phyloP scores from a whole-genome alignment of 441 rosid genomes.

The Capsella rubella region DNA sequence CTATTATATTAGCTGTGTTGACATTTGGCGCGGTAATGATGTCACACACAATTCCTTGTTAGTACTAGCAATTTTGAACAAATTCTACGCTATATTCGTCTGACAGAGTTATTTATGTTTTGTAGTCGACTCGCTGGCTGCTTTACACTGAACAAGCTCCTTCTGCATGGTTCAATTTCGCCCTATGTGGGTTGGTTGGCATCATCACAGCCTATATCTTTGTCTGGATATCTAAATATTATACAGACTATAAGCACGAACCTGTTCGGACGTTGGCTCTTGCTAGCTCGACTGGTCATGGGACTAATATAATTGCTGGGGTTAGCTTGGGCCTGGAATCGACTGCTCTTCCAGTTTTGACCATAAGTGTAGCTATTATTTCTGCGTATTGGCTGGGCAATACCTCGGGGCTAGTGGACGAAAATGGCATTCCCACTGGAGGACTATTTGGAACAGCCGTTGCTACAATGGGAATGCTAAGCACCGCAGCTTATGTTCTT shows the following conservation, averaged over 20 bases:
- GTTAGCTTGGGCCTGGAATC: slow-evolving; percentile 99
- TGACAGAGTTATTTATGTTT: slow-evolving; percentile 41
- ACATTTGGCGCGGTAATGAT: slow-evolving; percentile 85
- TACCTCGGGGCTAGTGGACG: slow-evolving; percentile 93
- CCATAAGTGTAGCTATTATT: slow-evolving; percentile 79
- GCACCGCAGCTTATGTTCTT: slow-evolving; percentile 97
- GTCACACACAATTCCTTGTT: slow-evolving; percentile 33
- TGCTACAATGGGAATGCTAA: slow-evolving; percentile 99
- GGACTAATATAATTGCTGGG: slow-evolving; percentile 98
- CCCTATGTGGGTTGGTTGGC: slow-evolving; percentile 94
- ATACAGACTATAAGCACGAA: slow-evolving; percentile 97
- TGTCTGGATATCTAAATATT: slow-evolving; percentile 95
- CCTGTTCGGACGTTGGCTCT: slow-evolving; percentile 95
- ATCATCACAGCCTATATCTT: slow-evolving; percentile 91
- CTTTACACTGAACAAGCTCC: slow-evolving; percentile 97
- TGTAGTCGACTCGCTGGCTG: slow-evolving; percentile 97
- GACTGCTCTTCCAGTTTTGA: slow-evolving; percentile 97
- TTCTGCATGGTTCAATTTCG: slow-evolving; percentile 95
- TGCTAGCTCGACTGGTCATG: slow-evolving; percentile 97
- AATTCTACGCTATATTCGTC: slow-evolving; percentile 14
- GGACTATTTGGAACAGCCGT: slow-evolving; percentile 99
- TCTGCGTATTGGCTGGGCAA: slow-evolving; percentile 95
- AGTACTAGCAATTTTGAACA: slow-evolving; percentile 31
- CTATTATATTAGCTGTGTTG: slow-evolving; percentile 87
- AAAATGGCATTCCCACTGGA: slow-evolving; percentile 81